Conservation (phyloP, 2,329 filamentous ascomycete species). For the Mollisia scopiformis region DNA sequence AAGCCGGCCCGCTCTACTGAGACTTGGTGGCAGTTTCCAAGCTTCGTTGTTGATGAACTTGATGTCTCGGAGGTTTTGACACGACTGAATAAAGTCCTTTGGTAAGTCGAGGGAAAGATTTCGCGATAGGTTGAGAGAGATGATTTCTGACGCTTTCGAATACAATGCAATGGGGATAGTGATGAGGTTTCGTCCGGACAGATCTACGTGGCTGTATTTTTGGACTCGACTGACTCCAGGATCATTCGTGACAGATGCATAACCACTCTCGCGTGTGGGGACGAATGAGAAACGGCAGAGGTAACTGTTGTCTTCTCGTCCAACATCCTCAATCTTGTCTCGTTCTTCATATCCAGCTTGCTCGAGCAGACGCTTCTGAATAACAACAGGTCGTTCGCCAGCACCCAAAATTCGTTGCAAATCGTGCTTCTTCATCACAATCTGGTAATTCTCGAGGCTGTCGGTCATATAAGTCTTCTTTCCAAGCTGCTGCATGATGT, state of each 20-base stretch:
- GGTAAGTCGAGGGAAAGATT: slow-evolving; percentile 93
- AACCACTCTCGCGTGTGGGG: slow-evolving; percentile 84
- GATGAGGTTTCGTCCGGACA: slow-evolving; percentile 86
- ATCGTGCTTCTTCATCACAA: slow-evolving; percentile 92
- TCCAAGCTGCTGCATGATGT: slow-evolving; percentile 86
- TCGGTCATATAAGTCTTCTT: slow-evolving; percentile 95
- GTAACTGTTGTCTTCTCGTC: slow-evolving; percentile 96
- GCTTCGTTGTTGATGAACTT: slow-evolving; percentile 96
- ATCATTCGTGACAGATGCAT: slow-evolving; percentile 73
- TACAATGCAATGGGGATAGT: slow-evolving; percentile 96
- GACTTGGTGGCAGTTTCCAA: slow-evolving; percentile 79
- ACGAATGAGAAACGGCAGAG: slow-evolving; percentile 95
- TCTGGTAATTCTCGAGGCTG: slow-evolving; percentile 90
- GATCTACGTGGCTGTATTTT: slow-evolving; percentile 92
- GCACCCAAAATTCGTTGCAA: slow-evolving; percentile 79
- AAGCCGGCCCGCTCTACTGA: slow-evolving; percentile 78
- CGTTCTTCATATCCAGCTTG: slow-evolving; percentile 88
- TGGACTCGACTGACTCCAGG: slow-evolving; percentile 80
- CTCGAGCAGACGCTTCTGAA: slow-evolving; percentile 89
- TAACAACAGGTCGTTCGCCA: slow-evolving; percentile 80
- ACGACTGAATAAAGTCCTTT: slow-evolving; percentile 94
- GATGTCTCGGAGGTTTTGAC: slow-evolving; percentile 88
- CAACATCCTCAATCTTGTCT: slow-evolving; percentile 89
- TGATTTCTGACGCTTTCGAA: slow-evolving; percentile 88
- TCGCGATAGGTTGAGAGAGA: slow-evolving; percentile 89